A percentile compares a stretch with the other conserved stretches of the same genome.
phyloP scores from a whole-genome alignment of 179 eudicot genomes.

The Vitellaria paradoxa region DNA sequence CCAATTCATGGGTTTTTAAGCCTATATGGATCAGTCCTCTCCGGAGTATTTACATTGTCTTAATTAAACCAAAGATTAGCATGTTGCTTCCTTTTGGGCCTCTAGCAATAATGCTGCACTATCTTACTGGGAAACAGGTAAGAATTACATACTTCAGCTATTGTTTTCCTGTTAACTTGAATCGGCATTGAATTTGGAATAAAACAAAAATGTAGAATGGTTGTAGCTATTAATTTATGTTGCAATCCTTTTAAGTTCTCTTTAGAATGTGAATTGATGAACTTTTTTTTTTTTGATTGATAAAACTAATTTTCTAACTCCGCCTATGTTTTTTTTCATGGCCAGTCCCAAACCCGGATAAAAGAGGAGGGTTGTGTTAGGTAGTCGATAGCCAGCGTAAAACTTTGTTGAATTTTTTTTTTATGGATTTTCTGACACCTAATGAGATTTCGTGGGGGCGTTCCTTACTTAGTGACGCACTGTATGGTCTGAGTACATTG shows the following conservation, averaged over 20 bases:
- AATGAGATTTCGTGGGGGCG: too few species aligned
- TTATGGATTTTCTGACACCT: too few species aligned
- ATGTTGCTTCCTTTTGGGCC: conserved; percentile 87
- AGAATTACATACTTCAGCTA: background rate
- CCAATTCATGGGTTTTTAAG: conserved; percentile 40
- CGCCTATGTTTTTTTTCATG: too few species aligned
- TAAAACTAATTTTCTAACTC: too few species aligned
- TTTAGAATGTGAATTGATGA: background rate
- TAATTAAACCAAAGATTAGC: conserved; percentile 77
- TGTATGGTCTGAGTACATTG: too few species aligned
- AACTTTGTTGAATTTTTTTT: too few species aligned
- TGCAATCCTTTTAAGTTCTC: background rate
- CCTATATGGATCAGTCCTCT: conserved; percentile 43
- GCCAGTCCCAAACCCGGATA: too few species aligned
- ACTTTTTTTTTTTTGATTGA: too few species aligned
- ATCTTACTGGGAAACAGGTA: conserved; percentile 30
- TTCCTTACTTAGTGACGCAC: too few species aligned
- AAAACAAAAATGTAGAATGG: background rate
- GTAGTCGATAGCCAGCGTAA: too few species aligned
- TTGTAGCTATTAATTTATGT: background rate
- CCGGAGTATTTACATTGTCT: conserved; percentile 58
- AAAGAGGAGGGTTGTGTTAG: too few species aligned
- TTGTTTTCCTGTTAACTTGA: background rate
- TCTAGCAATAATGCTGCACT: conserved; percentile 70
- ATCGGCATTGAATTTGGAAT: background rate